These are phyloP conservation scores for Pilatotrama ljubarskyi DNA, from an alignment of 768 basidiomycete species.

Conservation along the genomic window DNA sequence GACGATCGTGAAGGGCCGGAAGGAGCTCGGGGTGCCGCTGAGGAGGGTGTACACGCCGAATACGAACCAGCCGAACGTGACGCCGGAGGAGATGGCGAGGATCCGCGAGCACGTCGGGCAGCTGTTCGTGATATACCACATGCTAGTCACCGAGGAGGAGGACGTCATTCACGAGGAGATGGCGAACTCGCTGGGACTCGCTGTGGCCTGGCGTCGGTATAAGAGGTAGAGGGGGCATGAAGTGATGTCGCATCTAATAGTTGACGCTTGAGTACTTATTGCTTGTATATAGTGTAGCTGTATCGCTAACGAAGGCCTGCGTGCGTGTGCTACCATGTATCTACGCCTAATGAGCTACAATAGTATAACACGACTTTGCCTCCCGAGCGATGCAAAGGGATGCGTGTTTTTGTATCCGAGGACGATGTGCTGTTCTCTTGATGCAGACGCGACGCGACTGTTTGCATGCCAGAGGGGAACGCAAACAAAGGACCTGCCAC, in stretches of 20 bases:
- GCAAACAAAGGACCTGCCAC: constrained; percentile 1
- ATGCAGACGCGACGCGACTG: background rate
- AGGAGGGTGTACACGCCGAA: constrained; percentile 46
- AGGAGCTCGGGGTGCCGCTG: constrained; percentile 44
- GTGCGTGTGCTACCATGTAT: background rate
- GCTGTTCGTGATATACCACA: background rate
- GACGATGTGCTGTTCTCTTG: background rate
- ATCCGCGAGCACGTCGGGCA: constrained; percentile 1
- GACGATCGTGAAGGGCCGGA: constrained; percentile 40
- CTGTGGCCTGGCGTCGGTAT: constrained; percentile 7
- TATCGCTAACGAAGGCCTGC: background rate
- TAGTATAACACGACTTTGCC: background rate
- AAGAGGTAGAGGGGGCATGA: constrained; percentile 1
- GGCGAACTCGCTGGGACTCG: constrained; percentile 7
- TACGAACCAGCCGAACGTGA: background rate
- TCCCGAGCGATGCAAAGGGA: background rate
- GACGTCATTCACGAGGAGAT: constrained; percentile 8
- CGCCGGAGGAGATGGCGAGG: constrained; percentile 2
- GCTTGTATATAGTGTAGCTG: constrained; percentile 4
- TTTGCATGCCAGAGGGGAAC: background rate
- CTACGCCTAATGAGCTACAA: background rate
- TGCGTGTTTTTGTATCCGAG: background rate
- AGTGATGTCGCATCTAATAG: no score
- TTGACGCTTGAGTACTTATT: background rate
- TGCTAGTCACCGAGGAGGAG: constrained; percentile 2